Conservation (phyloP, 306 rosid genomes). For the Senna tora region DNA sequence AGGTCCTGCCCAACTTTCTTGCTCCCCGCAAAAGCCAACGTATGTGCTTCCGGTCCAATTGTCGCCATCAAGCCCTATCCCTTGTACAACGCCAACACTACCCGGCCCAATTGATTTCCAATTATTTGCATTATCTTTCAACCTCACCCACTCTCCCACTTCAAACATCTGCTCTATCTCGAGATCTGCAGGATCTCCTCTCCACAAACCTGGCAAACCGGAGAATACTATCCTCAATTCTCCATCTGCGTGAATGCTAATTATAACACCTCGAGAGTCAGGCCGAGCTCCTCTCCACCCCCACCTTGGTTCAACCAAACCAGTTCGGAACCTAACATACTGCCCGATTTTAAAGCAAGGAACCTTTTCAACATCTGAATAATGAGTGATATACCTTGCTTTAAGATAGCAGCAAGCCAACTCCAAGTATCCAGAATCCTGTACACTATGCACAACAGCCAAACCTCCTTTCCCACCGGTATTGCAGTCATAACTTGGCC, state of each 20-base stretch:
- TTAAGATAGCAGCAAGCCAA: conserved; percentile 76
- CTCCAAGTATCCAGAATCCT: conserved; percentile 73
- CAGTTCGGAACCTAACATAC: conserved; percentile 61
- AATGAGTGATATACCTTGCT: conserved; percentile 60
- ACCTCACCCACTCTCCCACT: conserved; percentile 77
- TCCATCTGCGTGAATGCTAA: conserved; percentile 72
- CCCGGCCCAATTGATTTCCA: conserved; percentile 70
- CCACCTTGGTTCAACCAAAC: conserved; percentile 77
- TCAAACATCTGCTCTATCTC: conserved; percentile 63
- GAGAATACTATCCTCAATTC: conserved; percentile 64
- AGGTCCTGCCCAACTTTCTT: conserved; percentile 73
- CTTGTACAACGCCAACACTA: conserved; percentile 71
- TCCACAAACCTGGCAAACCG: conserved; percentile 67
- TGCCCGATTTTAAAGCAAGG: conserved; percentile 68
- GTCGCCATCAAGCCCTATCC: conserved; percentile 62
- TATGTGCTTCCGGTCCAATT: conserved; percentile 58
- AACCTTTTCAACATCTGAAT: conserved; percentile 70
- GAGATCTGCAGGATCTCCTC: conserved; percentile 75
- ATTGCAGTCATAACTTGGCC: conserved; percentile 75
- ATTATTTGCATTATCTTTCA: conserved; percentile 50
- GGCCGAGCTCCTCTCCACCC: conserved; percentile 80
- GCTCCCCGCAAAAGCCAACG: conserved; percentile 75
- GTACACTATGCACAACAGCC: conserved; percentile 73
- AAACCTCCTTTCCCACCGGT: conserved; percentile 63
- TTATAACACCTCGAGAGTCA: conserved; percentile 62